Conservation (phyloP, 345 rosid genomes). For the Sonneratia caseolaris region DNA sequence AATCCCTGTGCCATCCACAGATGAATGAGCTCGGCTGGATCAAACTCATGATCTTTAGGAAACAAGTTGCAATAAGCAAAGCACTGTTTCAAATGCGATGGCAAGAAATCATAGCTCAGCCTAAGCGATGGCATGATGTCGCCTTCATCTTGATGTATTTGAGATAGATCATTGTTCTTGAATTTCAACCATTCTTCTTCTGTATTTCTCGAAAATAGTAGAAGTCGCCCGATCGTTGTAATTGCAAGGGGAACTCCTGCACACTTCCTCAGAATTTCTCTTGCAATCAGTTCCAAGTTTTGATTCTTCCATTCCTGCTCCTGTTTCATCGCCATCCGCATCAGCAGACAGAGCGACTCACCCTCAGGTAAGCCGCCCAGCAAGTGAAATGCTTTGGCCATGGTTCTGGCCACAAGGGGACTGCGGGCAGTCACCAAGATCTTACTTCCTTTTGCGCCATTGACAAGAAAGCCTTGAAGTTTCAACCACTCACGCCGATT, state of each 20-base stretch:
- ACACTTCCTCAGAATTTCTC: slow-evolving; percentile 6
- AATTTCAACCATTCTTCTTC: slow-evolving; percentile 14
- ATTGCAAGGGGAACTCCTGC: slow-evolving; percentile 17
- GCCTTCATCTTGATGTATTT: neutral
- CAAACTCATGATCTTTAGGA: slow-evolving; percentile 11
- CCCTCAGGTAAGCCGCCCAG: slow-evolving; percentile 3
- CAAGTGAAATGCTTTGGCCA: neutral
- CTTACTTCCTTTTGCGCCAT: neutral
- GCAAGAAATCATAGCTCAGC: slow-evolving; percentile 20
- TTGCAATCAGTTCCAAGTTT: slow-evolving; percentile 6
- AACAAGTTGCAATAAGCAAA: slow-evolving; percentile 21
- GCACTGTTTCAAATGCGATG: slow-evolving; percentile 21
- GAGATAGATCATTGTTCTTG: slow-evolving; percentile 11
- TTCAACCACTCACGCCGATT: neutral
- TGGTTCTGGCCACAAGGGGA: slow-evolving; percentile 3
- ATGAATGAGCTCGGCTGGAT: neutral
- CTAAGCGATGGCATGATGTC: slow-evolving; percentile 8
- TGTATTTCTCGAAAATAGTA: slow-evolving; percentile 1
- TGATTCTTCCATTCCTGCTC: neutral
- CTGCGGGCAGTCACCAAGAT: slow-evolving; percentile 5
- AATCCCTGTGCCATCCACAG: slow-evolving; percentile 25
- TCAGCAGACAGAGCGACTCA: slow-evolving; percentile 7
- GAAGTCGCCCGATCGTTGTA: slow-evolving; percentile 12
- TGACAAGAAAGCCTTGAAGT: neutral
- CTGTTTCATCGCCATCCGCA: neutral